Evolutionary conservation across 257 asterid genomes (phyloP), one percentile per base, ranked within the genome.

Genomic region (Striga asiatica): DNA sequence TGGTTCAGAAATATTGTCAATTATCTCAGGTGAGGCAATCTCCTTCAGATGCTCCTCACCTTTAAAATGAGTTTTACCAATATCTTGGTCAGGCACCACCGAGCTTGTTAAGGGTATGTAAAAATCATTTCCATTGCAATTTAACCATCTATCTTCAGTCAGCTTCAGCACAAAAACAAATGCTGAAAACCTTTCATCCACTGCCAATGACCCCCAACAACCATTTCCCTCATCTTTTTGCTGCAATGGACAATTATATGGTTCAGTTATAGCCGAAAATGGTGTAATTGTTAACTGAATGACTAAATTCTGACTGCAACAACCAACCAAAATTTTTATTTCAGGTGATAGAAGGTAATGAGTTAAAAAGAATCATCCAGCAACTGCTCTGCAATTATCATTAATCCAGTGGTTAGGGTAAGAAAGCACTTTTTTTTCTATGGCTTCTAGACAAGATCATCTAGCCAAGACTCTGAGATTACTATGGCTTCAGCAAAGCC

Each of bases 121-220:
- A 67, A 92, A 92, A 74, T 92, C 95, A 39, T 79, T 76, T 25
- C 98, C 98, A 21, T 68, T 48, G 69, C 66, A 71, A 74, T 81
- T 78, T 73, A 92, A 66, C 98, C 98, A 92, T 10, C 79, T 78
- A 34, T 71, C 68, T 3, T 81, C 83, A 50, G 78, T 67, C 71
- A 92, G 76, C 78, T 82, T 92, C 78, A 92, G 73, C 71, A 73
- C 98, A 78, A 87, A 92, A 65, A 65, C 70, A 73, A 92, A 88
- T 20, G 81, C 93, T 3, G 70, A 54, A 68, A 62, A 69, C 37
- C 74, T 76, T 65, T 66, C 76, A 63, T 78, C 87, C 80, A 91
- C 62, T 49, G 77, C 59, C 70, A 87, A 84, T 60, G 80, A 79
- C 25, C 93, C 94, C 42, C 66, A 56, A 46, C 89, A 80, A 65